These are phyloP conservation scores for Parietaria judaica DNA, from an alignment of 306 rosid genomes.

Conservation along the genomic window DNA sequence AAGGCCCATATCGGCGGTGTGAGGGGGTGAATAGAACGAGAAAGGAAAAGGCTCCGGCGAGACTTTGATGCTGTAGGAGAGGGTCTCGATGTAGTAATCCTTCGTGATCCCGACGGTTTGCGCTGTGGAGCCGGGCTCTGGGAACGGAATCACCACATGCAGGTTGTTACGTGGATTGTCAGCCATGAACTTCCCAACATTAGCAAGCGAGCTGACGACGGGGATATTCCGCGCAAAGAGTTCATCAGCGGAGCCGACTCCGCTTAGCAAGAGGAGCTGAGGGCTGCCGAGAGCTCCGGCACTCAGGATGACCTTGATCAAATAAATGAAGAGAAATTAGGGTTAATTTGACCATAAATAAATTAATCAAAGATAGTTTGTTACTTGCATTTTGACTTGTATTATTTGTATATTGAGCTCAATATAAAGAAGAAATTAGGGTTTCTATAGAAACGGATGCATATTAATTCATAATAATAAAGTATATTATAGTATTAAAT, in stretches of 20 bases:
- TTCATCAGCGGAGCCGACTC: constrained; percentile 14
- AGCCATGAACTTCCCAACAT: constrained; percentile 17
- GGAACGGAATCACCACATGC: not conserved
- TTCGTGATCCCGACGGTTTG: not conserved
- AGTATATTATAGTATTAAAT: too few species aligned
- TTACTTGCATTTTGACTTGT: too few species aligned
- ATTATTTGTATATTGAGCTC: too few species aligned
- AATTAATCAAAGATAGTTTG: too few species aligned
- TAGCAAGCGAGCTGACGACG: not conserved
- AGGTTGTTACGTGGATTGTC: constrained; percentile 18
- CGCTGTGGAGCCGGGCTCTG: not conserved
- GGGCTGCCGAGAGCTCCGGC: constrained; percentile 30
- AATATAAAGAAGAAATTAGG: too few species aligned
- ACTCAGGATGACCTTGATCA: constrained; percentile 9
- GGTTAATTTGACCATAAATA: too few species aligned
- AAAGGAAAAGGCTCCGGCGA: not conserved
- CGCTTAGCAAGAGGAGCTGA: constrained; percentile 25
- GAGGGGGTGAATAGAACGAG: not conserved
- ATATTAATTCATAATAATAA: too few species aligned
- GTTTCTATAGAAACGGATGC: too few species aligned
- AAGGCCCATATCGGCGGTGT: not conserved
- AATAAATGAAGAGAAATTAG: too few species aligned
- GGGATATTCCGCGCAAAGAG: constrained; percentile 21
- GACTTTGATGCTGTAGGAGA: not conserved
- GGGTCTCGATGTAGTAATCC: not conserved